Evolutionary conservation across 2,329 filamentous ascomycete species (phyloP), one percentile per base, ranked within the genome.

Genomic region (Alternaria metachromatica): DNA sequence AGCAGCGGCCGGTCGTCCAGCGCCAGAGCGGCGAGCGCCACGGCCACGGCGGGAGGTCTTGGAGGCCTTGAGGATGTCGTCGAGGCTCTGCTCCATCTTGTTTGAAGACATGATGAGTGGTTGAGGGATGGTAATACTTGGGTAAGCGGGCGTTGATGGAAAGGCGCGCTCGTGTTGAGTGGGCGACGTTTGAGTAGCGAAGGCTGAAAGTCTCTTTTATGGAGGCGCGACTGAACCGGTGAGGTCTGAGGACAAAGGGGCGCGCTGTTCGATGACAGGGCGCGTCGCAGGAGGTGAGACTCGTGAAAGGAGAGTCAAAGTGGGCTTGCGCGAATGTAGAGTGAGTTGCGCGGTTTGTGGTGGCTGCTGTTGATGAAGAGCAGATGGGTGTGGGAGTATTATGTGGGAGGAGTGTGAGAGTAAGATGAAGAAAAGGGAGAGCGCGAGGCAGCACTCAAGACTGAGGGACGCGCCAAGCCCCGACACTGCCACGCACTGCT

Each of bases 61-160:
- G 80, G 85, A 80, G 78, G 89, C 92, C 81, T 91, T 93, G 86
- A 97, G 90, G 83, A 99, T 97, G 84, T 97, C 94, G 82, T 98
- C 96, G 73, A 99, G 92, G 85, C 94, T 94, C 86, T 96, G 91
- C 82, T 97, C 94, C 79, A 99, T 92, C 86, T 97, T 97, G 85
- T 89, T 91, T 69, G 74, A 55, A 60, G 60, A 75, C 76, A 79
- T 77, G 74, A 69, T 63, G 63, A 64, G 62, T 33, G 56, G 55
- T 58, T 62, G 56, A 59, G 53, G 64, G 45, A 59, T 48, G 57
- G 37, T 60, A 45, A 63, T 63, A 63, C 64, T 66, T 64, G 67
- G 45, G 25, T 68, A 59, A 65, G 58, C 60, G 57, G 62, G 55
- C 59, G 61, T 55, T 63, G 43, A 21, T 49, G 64, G 20, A 58